A percentile compares a stretch with the other conserved stretches of the same genome.
Conservation (phyloP, 306 rosid species). For the Rosa chinensis region DNA sequence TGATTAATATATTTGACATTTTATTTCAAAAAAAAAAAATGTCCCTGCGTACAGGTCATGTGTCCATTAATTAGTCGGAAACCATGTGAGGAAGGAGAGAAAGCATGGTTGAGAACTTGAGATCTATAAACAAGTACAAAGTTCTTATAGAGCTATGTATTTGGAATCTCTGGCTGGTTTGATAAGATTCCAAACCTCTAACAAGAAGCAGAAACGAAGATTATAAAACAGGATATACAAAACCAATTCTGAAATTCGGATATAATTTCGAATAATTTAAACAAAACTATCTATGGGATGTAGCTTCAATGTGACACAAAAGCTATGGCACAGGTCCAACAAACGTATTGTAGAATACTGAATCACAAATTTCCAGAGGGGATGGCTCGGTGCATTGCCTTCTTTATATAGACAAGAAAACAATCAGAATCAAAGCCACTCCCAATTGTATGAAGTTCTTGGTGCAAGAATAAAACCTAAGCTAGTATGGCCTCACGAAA, state of each 20-base stretch:
- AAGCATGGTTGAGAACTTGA: too few species aligned
- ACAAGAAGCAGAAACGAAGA: neutral
- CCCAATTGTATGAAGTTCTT: neutral
- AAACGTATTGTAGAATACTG: neutral
- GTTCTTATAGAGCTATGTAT: neutral
- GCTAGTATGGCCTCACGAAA: constrained; percentile 37
- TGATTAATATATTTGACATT: too few species aligned
- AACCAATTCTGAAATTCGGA: neutral
- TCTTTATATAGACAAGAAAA: constrained; percentile 15
- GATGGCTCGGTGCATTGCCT: constrained; percentile 14
- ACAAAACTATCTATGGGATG: neutral
- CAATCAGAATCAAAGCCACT: constrained; percentile 4
- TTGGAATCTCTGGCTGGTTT: constrained; percentile 3
- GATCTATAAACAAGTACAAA: neutral
- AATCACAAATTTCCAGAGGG: neutral
- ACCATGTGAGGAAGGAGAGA: too few species aligned
- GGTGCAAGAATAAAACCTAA: constrained; percentile 11
- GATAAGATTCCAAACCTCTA: neutral
- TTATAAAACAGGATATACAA: neutral
- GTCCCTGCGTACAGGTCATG: too few species aligned
- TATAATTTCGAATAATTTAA: neutral
- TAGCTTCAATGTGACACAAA: constrained; percentile 2
- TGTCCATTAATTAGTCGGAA: too few species aligned
- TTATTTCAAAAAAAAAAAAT: too few species aligned
- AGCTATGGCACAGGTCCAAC: constrained; percentile 7